phyloP scores from a whole-genome alignment of 148 eudicot genomes.

The Camellia sinensis region DNA sequence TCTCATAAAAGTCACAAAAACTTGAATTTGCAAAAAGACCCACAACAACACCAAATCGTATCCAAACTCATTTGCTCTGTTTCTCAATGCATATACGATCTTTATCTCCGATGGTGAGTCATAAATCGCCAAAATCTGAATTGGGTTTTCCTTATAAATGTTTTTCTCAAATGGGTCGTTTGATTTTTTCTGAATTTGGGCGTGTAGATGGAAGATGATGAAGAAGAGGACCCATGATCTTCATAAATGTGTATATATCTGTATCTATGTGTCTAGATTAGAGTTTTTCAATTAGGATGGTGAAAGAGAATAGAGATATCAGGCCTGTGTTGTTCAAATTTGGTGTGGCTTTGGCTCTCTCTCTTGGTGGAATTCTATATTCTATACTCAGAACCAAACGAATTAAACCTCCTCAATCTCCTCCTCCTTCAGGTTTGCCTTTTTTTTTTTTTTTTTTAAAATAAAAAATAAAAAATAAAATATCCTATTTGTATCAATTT shows the following conservation, averaged over 20 bases:
- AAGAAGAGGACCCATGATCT: slow-evolving; percentile 31
- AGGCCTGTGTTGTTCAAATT: slow-evolving; percentile 57
- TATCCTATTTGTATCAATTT: not conserved
- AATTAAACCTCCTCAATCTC: slow-evolving; percentile 30
- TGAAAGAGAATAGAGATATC: slow-evolving; percentile 45
- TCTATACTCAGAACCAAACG: slow-evolving; percentile 48
- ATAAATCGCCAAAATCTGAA: not conserved
- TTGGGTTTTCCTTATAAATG: slow-evolving; percentile 14
- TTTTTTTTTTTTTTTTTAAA: not conserved
- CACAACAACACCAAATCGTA: not conserved
- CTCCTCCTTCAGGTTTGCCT: slow-evolving; percentile 37
- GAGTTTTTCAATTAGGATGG: slow-evolving; percentile 25
- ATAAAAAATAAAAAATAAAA: no score
- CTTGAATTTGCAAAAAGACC: not conserved
- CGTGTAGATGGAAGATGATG: slow-evolving; percentile 37
- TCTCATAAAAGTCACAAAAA: no score
- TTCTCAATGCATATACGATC: not conserved
- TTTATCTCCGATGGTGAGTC: not conserved
- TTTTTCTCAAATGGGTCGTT: slow-evolving; percentile 21
- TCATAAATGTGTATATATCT: no score
- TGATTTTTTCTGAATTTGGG: slow-evolving; percentile 2
- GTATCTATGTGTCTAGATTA: not conserved
- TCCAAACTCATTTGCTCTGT: not conserved
- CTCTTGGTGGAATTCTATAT: slow-evolving; percentile 74
- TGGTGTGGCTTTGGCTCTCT: slow-evolving; percentile 67